These are phyloP conservation scores for Hymenoscyphus repandus DNA, from an alignment of 2,329 filamentous ascomycete species.

Conservation along the genomic window DNA sequence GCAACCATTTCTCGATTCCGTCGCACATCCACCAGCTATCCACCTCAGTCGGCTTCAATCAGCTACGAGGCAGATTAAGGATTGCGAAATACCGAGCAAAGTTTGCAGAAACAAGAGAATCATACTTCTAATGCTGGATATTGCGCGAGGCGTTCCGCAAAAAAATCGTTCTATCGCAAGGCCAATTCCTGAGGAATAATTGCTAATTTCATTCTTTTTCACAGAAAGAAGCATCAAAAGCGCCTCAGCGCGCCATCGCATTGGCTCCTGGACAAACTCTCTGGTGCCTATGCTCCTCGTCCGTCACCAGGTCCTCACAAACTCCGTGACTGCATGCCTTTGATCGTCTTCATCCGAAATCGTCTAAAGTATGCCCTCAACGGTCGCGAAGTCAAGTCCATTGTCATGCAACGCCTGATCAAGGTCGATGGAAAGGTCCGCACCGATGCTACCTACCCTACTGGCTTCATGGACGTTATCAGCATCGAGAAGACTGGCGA, in stretches of 20 bases:
- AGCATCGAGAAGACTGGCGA: slow-evolving; percentile 99
- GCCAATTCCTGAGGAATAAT: neutral
- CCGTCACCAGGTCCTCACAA: slow-evolving; percentile 91
- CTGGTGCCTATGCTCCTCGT: slow-evolving; percentile 74
- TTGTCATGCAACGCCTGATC: slow-evolving; percentile 99
- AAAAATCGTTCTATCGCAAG: neutral
- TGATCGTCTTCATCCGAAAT: slow-evolving; percentile 97
- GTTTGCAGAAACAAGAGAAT: neutral
- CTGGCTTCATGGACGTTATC: slow-evolving; percentile 99
- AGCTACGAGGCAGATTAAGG: too few species aligned
- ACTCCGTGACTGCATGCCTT: slow-evolving; percentile 95
- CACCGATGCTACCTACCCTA: slow-evolving; percentile 95
- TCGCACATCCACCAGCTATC: too few species aligned
- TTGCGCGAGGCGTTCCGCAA: neutral
- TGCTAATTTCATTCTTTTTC: slow-evolving; percentile 21
- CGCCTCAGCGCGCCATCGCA: slow-evolving; percentile 97
- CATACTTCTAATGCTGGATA: neutral
- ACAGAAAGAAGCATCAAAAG: slow-evolving; percentile 99
- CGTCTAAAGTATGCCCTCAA: slow-evolving; percentile 99
- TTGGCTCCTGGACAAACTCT: slow-evolving; percentile 99
- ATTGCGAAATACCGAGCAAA: neutral
- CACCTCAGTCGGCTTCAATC: too few species aligned
- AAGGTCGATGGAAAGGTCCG: slow-evolving; percentile 99
- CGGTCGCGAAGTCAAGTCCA: slow-evolving; percentile 93
- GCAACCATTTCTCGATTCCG: neutral